Evolutionary conservation across 768 basidiomycete species (phyloP).

Genomic region (Boletus speciosus): DNA sequence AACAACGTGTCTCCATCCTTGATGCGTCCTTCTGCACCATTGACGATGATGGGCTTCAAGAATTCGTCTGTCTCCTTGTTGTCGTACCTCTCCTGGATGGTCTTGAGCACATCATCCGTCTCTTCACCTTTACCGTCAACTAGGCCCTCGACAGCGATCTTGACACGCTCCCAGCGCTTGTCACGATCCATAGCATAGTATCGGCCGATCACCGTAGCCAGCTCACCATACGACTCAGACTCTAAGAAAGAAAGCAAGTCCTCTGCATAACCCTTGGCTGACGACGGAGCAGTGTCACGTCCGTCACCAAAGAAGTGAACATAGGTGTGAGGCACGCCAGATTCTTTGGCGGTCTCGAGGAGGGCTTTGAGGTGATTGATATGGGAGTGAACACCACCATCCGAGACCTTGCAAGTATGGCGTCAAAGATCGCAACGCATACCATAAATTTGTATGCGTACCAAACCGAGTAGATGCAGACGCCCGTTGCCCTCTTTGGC

Average conservation of each 20-base stretch:
- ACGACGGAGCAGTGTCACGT: constrained; percentile 88
- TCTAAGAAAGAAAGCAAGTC: constrained; percentile 75
- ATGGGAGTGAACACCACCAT: constrained; percentile 97
- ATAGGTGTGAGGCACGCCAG: constrained; percentile 80
- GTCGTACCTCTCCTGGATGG: constrained; percentile 70
- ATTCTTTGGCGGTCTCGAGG: constrained; percentile 84
- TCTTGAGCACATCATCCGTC: constrained; percentile 54
- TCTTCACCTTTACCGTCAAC: constrained; percentile 66
- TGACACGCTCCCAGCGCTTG: constrained; percentile 93
- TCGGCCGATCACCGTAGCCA: constrained; percentile 82
- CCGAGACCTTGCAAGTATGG: constrained; percentile 61
- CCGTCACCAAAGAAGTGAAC: constrained; percentile 96
- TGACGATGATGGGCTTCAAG: constrained; percentile 89
- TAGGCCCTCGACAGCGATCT: constrained; percentile 84
- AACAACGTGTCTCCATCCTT: constrained; percentile 89
- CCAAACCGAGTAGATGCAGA: constrained; percentile 85
- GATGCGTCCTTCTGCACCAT: constrained; percentile 73
- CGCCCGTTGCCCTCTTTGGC: constrained; percentile 84
- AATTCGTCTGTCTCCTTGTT: constrained; percentile 93
- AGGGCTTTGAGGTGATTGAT: constrained; percentile 87
- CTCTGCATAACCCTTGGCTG: constrained; percentile 71
- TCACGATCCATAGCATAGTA: constrained; percentile 99
- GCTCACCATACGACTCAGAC: constrained; percentile 73
- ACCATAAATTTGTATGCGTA: constrained; percentile 34
- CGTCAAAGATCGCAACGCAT: constrained; percentile 1